Conservation (phyloP, 495 filamentous ascomycete genomes). For the Bathelium albidoporum region DNA sequence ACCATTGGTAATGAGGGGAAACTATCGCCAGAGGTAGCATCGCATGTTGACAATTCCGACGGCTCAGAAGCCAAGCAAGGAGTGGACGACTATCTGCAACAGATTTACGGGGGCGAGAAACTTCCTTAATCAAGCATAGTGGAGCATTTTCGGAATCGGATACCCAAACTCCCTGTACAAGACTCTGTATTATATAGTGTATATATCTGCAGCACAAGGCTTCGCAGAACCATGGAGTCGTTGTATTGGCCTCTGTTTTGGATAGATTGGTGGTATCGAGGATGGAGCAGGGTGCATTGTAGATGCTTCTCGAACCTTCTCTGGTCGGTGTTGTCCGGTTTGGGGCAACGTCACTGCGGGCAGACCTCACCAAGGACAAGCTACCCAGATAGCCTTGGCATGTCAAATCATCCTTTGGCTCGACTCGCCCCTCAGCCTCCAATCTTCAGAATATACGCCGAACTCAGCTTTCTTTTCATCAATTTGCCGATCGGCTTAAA, state of each 20-base stretch:
- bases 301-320: conserved; percentile 6
- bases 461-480: background rate
- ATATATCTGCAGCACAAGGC: background rate
- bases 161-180: background rate
- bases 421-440: too few relatives aligned
- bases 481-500: background rate
- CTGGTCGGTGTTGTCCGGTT: background rate
- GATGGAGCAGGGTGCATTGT: background rate
- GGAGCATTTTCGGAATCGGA: background rate
- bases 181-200: background rate
- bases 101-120: background rate
- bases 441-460: too few relatives aligned
- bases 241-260: background rate
- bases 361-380: background rate
- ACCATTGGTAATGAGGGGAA: background rate
- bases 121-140: background rate
- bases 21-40: background rate
- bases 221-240: background rate
- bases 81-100: background rate
- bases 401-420: background rate
- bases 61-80: background rate
- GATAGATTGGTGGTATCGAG: background rate
- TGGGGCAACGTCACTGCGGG: conserved; percentile 3
- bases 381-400: background rate
- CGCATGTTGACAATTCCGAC: background rate